Evolutionary conservation across 768 basidiomycete species (phyloP).

Genomic region (Podaxis carcinomalis): DNA sequence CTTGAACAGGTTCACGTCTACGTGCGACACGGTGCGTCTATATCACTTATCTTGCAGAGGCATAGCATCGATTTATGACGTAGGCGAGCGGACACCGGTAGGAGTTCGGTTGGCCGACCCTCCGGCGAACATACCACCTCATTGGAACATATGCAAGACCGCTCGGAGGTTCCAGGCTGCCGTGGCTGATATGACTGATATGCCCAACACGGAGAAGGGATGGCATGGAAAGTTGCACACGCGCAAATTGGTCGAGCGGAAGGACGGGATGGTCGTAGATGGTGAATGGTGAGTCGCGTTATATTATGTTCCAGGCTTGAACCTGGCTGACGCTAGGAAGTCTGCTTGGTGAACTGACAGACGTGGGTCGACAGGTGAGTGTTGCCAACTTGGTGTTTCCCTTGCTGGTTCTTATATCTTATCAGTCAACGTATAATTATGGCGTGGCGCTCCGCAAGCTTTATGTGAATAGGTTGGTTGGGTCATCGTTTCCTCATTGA

Average conservation of each 20-base stretch:
- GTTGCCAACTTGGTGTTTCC: not conserved
- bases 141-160: conserved; percentile 65
- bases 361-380: conserved; percentile 61
- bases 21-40: conserved; percentile 62
- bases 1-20: conserved; percentile 75
- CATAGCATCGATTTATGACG: not conserved
- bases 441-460: conserved; percentile 56
- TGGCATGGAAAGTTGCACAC: conserved; percentile 26
- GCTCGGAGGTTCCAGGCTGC: conserved; percentile 47
- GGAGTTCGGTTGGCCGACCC: conserved; percentile 55
- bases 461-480: conserved; percentile 59
- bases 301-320: not conserved
- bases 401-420: not conserved
- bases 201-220: not conserved
- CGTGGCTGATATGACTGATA: conserved; percentile 26
- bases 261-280: conserved; percentile 47
- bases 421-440: conserved; percentile 62
- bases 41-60: not conserved
- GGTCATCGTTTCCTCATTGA: not conserved
- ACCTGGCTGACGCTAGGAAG: conserved; percentile 27
- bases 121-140: conserved; percentile 61
- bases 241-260: conserved; percentile 49
- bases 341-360: conserved; percentile 68
- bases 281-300: conserved; percentile 56
- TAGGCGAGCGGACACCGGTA: conserved; percentile 80